These are phyloP conservation scores for Colletotrichum sublineola DNA, from an alignment of 2,329 filamentous ascomycete species.

Conservation along the genomic window DNA sequence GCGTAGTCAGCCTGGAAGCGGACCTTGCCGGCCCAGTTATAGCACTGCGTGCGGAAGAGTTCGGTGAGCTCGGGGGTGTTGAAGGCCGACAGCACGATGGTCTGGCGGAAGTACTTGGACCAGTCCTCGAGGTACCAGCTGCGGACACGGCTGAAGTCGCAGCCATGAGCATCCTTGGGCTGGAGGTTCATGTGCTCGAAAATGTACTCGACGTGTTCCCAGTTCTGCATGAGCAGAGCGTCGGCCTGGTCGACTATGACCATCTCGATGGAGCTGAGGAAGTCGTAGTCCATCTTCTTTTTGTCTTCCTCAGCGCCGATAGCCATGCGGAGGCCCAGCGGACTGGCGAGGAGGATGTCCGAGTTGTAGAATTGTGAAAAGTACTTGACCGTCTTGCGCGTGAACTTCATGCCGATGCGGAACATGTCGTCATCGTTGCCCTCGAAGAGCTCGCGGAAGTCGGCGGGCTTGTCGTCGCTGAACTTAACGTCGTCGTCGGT, in stretches of 20 bases:
- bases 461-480: constrained; percentile 81
- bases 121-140: constrained; percentile 94
- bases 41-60: constrained; percentile 80
- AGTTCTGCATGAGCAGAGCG: constrained; percentile 96
- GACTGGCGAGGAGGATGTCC: constrained; percentile 93
- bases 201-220: constrained; percentile 94
- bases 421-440: constrained; percentile 99
- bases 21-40: constrained; percentile 84
- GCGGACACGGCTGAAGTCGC: constrained; percentile 91
- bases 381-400: constrained; percentile 93
- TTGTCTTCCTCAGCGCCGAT: constrained; percentile 82
- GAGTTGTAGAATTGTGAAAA: constrained; percentile 97
- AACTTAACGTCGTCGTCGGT: constrained; percentile 77
- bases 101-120: constrained; percentile 85
- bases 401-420: constrained; percentile 95
- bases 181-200: constrained; percentile 93
- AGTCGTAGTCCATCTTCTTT: constrained; percentile 82
- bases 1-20: constrained; percentile 79
- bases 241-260: constrained; percentile 93
- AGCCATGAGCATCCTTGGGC: constrained; percentile 89
- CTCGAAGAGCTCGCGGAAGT: constrained; percentile 90
- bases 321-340: constrained; percentile 88
- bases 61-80: constrained; percentile 90
- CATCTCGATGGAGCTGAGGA: constrained; percentile 92
- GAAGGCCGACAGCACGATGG: constrained; percentile 83